These are phyloP conservation scores for Obba rivulosa DNA, from an alignment of 768 basidiomycete genomes.

Conservation along the genomic window DNA sequence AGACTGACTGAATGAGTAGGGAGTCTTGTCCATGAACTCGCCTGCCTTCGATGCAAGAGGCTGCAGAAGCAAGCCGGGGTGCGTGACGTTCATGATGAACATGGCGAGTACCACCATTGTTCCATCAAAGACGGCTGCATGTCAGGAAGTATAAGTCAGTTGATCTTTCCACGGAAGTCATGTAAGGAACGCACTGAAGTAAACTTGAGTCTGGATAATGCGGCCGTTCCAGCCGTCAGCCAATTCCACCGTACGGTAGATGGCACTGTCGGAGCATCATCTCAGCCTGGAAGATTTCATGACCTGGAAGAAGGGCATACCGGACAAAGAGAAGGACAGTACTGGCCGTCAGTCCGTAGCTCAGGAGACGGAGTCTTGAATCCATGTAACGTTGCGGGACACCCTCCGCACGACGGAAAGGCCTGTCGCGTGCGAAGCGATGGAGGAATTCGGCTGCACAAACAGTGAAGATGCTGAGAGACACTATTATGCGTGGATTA, in stretches of 20 bases:
- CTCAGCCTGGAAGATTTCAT: not conserved
- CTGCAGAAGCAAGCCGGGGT: conserved; percentile 34
- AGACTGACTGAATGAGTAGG: too few relatives aligned
- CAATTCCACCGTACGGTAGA: conserved; percentile 47
- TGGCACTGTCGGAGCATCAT: conserved; percentile 23
- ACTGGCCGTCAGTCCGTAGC: conserved; percentile 2
- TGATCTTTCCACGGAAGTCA: not conserved
- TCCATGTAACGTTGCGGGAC: not conserved
- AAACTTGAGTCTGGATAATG: conserved; percentile 42
- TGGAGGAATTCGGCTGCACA: conserved; percentile 1
- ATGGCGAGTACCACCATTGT: conserved; percentile 41
- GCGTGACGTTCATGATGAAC: conserved; percentile 37
- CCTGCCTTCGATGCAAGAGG: not conserved
- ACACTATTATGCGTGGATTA: not conserved
- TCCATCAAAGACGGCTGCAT: conserved; percentile 46
- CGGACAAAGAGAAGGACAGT: conserved; percentile 9
- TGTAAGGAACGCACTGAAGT: conserved; percentile 36
- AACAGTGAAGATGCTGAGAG: conserved; percentile 5
- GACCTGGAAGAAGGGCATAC: not conserved
- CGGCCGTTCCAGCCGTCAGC: conserved; percentile 43
- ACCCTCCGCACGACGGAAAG: not conserved
- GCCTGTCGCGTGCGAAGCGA: conserved; percentile 5
- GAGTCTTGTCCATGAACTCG: not conserved
- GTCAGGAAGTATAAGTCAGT: not conserved
- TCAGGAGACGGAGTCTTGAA: conserved; percentile 2